Base-by-base conservation (phyloP, 192 early-diverging fungal genomes). In the Diversispora eburnea region DNA sequence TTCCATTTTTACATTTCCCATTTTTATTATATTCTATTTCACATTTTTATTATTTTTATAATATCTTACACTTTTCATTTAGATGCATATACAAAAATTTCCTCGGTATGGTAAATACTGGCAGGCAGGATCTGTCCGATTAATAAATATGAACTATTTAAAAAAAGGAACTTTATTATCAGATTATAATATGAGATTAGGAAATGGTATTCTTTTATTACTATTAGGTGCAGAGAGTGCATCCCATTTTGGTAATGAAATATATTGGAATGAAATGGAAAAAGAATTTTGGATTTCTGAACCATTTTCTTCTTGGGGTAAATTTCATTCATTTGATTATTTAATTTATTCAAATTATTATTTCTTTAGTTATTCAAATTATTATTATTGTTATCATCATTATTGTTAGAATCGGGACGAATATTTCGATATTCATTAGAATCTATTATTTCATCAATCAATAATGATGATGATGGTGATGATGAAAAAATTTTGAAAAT, bases 51-150 rank as follows among this genome's bases (percentile, higher is more conserved):
- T 9, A 54, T 9, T 54, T 54, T 54, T 17, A 54, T 17, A 13
- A 54, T 17, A 9, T 56, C 8, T 76, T 52, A 42, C 59, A 39
- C 20, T 45, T 15, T 42, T 13, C 57, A 8, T 12, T 54, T 65
- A 77, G 69, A 62, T 56, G 13, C 57, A 67, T 9, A 43, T 49
- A 7, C 22, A 45, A 56, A 10, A 4, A 5, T 70, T 70, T 43
- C 54, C 72, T 4, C 46, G 54, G 15, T 54, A 73, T 25, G 43
- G 41, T 17, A 77, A 73, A 8, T 46, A 25, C 42, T 83, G 82
- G 82, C 82, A 83, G 62, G 72, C 72, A 25, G 80, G 80, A 42
- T 67, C 48, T n/a, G 76, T 83, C 10, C 69, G 82, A 42, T 25
- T 81, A 8, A 77, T 77, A 62, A 47, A 77, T 33, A 47, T 62